Conservation (phyloP, 1,139 yeast species). For the Eremothecium gossypii region DNA sequence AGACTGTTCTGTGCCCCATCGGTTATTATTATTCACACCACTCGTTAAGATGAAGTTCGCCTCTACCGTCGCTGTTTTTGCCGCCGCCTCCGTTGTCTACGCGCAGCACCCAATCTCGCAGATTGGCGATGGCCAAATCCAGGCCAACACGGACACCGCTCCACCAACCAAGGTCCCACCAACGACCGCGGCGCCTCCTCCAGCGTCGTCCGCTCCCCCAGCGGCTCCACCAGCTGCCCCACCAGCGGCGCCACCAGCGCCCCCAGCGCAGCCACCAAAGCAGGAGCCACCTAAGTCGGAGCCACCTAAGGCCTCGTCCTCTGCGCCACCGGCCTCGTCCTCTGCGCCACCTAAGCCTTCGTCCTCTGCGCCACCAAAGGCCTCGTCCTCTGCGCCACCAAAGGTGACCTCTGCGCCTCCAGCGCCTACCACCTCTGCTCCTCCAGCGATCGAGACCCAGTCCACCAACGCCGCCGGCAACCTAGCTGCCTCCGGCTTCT, state of each 20-base stretch:
- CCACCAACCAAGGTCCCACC: background rate
- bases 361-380: constrained; percentile 28
- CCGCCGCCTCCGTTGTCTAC: constrained; percentile 1
- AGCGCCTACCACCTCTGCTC: constrained; percentile 30
- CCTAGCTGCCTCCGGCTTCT: constrained; percentile 9
- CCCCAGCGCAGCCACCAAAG: constrained; percentile 33
- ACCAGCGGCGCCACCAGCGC: constrained; percentile 4
- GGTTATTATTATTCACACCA: background rate
- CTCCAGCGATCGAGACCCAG: constrained; percentile 8
- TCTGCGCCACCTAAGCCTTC: constrained; percentile 31
- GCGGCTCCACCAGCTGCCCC: constrained; percentile 27
- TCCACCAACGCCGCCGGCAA: constrained; percentile 12
- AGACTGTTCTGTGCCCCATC: background rate
- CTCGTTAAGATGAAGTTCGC: constrained; percentile 1
- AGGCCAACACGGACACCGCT: constrained; percentile 6
- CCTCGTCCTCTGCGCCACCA: constrained; percentile 30
- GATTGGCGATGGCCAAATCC: constrained; percentile 12
- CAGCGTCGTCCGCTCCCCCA: constrained; percentile 30
- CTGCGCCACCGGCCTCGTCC: constrained; percentile 13
- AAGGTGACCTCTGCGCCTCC: constrained; percentile 31
- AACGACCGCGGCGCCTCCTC: constrained; percentile 1
- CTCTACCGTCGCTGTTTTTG: background rate
- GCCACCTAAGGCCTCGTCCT: constrained; percentile 27
- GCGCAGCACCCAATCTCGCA: constrained; percentile 7
- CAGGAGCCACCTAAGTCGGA: no score